These are phyloP conservation scores for Magnolia kwangsiensis DNA, from an alignment of 164 flowering plant genomes.

Conservation along the genomic window DNA sequence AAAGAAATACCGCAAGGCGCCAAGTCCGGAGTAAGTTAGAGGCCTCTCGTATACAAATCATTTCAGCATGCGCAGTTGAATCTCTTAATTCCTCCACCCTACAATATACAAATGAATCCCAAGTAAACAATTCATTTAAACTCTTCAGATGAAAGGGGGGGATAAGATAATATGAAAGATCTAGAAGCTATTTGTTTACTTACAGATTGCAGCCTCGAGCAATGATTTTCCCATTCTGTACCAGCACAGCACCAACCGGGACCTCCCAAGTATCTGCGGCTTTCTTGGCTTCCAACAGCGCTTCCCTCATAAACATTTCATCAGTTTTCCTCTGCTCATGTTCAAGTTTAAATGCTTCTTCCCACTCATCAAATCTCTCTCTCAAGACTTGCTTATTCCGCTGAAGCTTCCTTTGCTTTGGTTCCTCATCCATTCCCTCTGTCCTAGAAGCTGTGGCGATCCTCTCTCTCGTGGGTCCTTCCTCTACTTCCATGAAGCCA, in stretches of 20 bases:
- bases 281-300: constrained; percentile 77
- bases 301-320: constrained; percentile 94
- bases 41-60: constrained; percentile 91
- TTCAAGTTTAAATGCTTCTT: constrained; percentile 77
- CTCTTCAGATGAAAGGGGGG: background rate
- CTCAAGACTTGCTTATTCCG: constrained; percentile 52
- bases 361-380: constrained; percentile 95
- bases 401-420: constrained; percentile 57
- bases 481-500: constrained; percentile 21
- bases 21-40: constrained; percentile 71
- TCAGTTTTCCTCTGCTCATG: constrained; percentile 67
- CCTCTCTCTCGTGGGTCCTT: constrained; percentile 18
- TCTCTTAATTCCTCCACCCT: constrained; percentile 93
- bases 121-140: background rate
- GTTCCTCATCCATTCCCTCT: constrained; percentile 37
- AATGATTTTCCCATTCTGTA: constrained; percentile 76
- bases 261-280: constrained; percentile 97
- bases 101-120: constrained; percentile 17
- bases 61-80: constrained; percentile 96
- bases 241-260: constrained; percentile 96
- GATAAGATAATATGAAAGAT: background rate
- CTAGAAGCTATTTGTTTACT: constrained; percentile 25
- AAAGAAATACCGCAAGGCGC: constrained; percentile 73
- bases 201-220: constrained; percentile 94
- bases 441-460: constrained; percentile 19